Base-by-base conservation (phyloP, 2,329 filamentous ascomycete species). In the Trichoderma sp. region DNA sequence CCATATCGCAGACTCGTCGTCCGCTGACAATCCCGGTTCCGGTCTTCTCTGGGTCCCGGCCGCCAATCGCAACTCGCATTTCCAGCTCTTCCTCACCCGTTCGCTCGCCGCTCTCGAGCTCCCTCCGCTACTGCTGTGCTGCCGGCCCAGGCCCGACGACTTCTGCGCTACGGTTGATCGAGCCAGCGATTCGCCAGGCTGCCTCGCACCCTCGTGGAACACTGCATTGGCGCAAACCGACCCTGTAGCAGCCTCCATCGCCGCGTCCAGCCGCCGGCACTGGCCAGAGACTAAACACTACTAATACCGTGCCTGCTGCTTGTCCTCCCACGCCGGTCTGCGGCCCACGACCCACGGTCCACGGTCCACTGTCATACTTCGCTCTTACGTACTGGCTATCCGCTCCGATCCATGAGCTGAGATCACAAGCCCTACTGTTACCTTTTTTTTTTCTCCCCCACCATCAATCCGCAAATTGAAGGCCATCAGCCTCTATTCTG, bases 351-450 rank as follows among this genome's bases (percentile, higher is more conserved):
- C 46, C 59, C 43, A 49, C 46, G 46, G n/a, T 74, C 66, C 59
- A 68, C 65, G 77, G 74, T 76, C 68, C 68, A 70, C 68, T 68
- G 73, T 72, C 74, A 74, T 74, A 75, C 74, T 71, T 77, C 74
- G 70, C 70, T 76, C 77, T 79, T 79, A 79, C 77, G 77, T 79
- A 79, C 78, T 75, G 72, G 68, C 72, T 72, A 69, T 64, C 59
- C 70, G 66, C 59, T 65, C 60, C 60, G 46, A 43, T 69, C 58
- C 68, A 56, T 71, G 70, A 68, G 61, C 68, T 68, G 68, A 72
- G 56, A 60, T 24, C 39, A 68, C 60, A 70, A 61, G 61, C 68
- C 68, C 68, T 68, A 64, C 59, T 59, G 39, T 51, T 68, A 60
- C 58, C 54, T 39, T 58, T 58, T 34, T n/a, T 26, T 39, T 60